These are phyloP conservation scores for Carallia brachiata DNA, from an alignment of 345 rosid genomes.

Conservation along the genomic window DNA sequence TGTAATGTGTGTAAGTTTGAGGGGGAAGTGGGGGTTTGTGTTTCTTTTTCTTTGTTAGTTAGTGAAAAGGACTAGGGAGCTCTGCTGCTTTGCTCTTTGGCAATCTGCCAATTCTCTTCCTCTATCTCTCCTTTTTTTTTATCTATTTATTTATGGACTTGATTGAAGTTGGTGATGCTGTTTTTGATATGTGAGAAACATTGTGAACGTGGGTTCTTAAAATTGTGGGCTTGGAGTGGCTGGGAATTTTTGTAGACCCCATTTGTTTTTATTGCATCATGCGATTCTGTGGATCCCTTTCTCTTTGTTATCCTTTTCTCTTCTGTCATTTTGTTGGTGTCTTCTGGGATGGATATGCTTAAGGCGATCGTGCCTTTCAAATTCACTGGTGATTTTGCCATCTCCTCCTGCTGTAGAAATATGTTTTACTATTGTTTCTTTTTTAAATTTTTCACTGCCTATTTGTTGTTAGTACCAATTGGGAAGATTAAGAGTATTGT, in stretches of 20 bases:
- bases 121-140: background rate
- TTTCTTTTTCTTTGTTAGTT: slow-evolving; percentile 10
- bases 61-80: background rate
- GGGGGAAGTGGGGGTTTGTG: too few relatives aligned
- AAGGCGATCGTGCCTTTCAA: slow-evolving; percentile 24
- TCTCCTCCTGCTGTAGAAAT: slow-evolving; percentile 27
- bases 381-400: slow-evolving; percentile 19
- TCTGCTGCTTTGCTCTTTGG: background rate
- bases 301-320: slow-evolving; percentile 33
- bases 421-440: slow-evolving; percentile 25
- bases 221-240: slow-evolving; percentile 23
- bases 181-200: background rate
- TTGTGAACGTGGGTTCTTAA: too few relatives aligned
- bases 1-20: slow-evolving; percentile 23
- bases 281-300: slow-evolving; percentile 62
- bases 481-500: slow-evolving; percentile 24
- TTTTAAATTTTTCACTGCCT: background rate
- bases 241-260: slow-evolving; percentile 27
- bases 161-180: slow-evolving; percentile 3
- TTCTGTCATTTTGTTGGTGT: slow-evolving; percentile 27
- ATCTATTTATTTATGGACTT: background rate
- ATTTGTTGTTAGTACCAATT: background rate
- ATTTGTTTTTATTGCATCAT: slow-evolving; percentile 24
- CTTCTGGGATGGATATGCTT: slow-evolving; percentile 14
- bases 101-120: too few relatives aligned